Base-by-base conservation (phyloP, 345 rosid genomes). In the Boechera divaricarpa region DNA sequence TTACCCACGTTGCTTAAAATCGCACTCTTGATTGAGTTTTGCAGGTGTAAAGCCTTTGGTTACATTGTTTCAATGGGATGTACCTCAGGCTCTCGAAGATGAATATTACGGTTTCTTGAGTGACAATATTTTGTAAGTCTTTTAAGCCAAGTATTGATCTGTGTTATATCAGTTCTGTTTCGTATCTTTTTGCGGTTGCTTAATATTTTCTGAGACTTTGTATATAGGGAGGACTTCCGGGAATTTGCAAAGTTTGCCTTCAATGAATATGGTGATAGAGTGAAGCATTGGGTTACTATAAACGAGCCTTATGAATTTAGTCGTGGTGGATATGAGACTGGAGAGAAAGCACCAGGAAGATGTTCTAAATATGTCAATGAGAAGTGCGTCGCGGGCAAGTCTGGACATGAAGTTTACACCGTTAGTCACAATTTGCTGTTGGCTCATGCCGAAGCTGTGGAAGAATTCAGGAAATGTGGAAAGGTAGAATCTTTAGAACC, bases 211-310 rank as follows among this genome's bases (percentile, higher is more conserved):
- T 13, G 24, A 44, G 29, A 44, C 41, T 66, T 21, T 10, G 13
- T 77, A 8, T 2, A 10, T 33, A 78, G 82, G 74, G 78, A 61
- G 70, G 82, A 79, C 39, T 79, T 79, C 33, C 70, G 66, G 2
- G 82, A 61, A 10, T 79, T 67, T 49, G 76, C 79, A 32, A 70
- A 76, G 69, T 79, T 79, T 79, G 60, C 32, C 11, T 79, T 79
- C 70, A 67, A 67, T 62, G 66, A 59, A 68, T 79, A 73, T 28
- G 91, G 91, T 47, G 87, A 87, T 15, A 70, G 85, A 72, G 88
- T 87, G n/a, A 85, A 87, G 67, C 83, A 82, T 31, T 87, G 91
- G 91, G 76, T 77, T 32, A 85, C 88, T 11, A 63, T 87, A 51
- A 87, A 87, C 33, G 88, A 87, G 31, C 91, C 91, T 60, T 66